phyloP scores from a whole-genome alignment of 306 rosid species.

The Vigna angularis region DNA sequence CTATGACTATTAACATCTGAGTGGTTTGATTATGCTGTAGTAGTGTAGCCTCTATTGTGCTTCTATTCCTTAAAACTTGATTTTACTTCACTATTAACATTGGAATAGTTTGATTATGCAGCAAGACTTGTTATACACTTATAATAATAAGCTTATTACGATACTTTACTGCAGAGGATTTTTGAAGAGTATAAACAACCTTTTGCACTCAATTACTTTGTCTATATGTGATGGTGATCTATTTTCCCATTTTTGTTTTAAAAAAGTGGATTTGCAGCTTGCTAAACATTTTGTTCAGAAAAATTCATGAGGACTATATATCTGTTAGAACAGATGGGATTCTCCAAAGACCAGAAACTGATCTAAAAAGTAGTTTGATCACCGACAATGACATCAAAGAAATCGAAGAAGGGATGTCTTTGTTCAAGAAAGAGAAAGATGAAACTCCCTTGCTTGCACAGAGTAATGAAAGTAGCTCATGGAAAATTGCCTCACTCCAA shows the following conservation, averaged over 20 bases:
- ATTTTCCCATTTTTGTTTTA: conserved; percentile 64
- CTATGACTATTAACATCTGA: not conserved
- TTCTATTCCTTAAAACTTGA: conserved; percentile 9
- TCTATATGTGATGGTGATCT: conserved; percentile 68
- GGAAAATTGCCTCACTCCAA: conserved; percentile 71
- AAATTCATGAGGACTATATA: conserved; percentile 33
- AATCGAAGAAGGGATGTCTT: conserved; percentile 62
- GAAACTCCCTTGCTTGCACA: conserved; percentile 47
- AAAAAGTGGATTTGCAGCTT: conserved; percentile 57
- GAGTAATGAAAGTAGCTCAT: conserved; percentile 45
- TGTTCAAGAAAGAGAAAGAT: conserved; percentile 46
- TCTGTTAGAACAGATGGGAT: conserved; percentile 36
- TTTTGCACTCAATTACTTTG: conserved; percentile 73
- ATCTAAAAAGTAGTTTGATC: conserved; percentile 43
- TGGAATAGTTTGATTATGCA: not conserved
- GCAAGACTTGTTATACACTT: not conserved
- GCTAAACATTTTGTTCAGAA: conserved; percentile 35
- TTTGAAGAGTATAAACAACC: conserved; percentile 73
- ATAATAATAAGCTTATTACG: conserved; percentile 14
- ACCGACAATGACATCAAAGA: conserved; percentile 54
- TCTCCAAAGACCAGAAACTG: conserved; percentile 36
- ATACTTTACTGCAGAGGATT: conserved; percentile 66
- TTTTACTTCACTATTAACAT: not conserved
- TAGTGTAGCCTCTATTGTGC: not conserved
- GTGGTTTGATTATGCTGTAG: too few species aligned